Base-by-base conservation (phyloP, 148 eudicot genomes). In the Rhododendron kiyosumense region DNA sequence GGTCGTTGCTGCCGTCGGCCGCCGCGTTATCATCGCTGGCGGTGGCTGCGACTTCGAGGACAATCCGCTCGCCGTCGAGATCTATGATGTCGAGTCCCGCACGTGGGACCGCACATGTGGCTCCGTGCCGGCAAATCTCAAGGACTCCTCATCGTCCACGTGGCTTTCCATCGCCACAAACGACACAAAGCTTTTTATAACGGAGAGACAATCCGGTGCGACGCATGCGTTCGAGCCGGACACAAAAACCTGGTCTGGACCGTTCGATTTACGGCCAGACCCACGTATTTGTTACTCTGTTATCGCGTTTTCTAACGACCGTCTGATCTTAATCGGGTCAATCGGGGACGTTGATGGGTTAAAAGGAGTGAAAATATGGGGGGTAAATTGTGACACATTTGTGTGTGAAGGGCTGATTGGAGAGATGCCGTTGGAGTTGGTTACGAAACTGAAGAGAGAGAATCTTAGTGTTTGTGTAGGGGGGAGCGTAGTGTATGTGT, bases 141-240 rank as follows among this genome's bases (percentile, higher is more conserved):
- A 92, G 46, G 90, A 90, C 57, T 90, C 93, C 3, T 86, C 92
- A 0, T 84, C 95, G 2, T 87, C 95, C 78, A 86, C 89, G 57
- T 93, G 94, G 95, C 90, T 95, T 0, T 93, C 98, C 1, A 57
- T 88, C 22, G 93, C 95, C 54, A 84, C 88, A 5, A 81, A 89
- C 36, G 73, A 86, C 3, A 26, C 34, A 10, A 87, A 38, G 0
- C 88, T 94, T 69, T 87, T 90, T 48, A 88, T 94, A 0, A 91
- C 84, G 8, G 93, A 91, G 76, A 95, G 89, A 24, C 43, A 88
- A 3, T 89, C 98, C 28, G 94, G 95, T 14, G 73, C 84, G 30
- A 90, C 89, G 8, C 90, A 89, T 86, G 75, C 88, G 2, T 93
- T 92, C 52, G 88, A 85, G 79, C 92, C 95, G 5, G 57, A 26